Percentiles rank a stretch among this genome's conserved stretches.
Conservation (phyloP, 805 yeast genomes). For the Kodamaea laetipori region DNA sequence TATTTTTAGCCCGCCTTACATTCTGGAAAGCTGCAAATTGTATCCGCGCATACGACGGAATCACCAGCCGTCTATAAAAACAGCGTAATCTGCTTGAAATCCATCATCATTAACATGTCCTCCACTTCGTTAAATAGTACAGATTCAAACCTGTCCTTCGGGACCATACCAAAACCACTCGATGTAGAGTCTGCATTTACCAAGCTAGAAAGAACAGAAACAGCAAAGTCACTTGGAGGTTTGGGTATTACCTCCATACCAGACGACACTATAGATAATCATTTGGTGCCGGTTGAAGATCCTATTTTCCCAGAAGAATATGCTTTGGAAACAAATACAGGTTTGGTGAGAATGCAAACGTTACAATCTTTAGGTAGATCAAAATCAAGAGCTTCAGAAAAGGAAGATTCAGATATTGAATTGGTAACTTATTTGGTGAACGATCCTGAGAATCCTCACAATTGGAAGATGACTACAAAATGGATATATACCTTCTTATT, state of each 20-base stretch:
- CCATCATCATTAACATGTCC: too few relatives aligned
- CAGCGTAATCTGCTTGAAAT: too few relatives aligned
- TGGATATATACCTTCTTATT: constrained; percentile 71
- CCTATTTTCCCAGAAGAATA: constrained; percentile 93
- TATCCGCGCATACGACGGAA: too few relatives aligned
- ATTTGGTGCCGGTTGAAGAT: constrained; percentile 47
- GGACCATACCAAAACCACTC: neutral
- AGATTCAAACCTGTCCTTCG: neutral
- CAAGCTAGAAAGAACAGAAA: constrained; percentile 54
- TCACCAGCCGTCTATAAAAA: too few relatives aligned
- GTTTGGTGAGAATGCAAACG: constrained; percentile 80
- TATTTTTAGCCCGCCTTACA: too few relatives aligned
- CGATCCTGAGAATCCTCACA: constrained; percentile 90
- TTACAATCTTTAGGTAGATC: constrained; percentile 66
- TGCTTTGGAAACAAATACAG: constrained; percentile 83
- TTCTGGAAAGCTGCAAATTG: too few relatives aligned
- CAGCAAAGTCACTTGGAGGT: constrained; percentile 65
- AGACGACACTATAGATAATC: constrained; percentile 55
- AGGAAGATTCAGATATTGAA: constrained; percentile 67
- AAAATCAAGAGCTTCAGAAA: constrained; percentile 24
- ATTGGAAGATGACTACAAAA: constrained; percentile 62
- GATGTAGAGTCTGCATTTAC: neutral
- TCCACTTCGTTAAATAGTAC: neutral
- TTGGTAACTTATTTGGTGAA: constrained; percentile 78
- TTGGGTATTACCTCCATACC: constrained; percentile 56